These are phyloP conservation scores for Durotheca rogersii DNA, from an alignment of 495 filamentous ascomycete species.

Conservation along the genomic window DNA sequence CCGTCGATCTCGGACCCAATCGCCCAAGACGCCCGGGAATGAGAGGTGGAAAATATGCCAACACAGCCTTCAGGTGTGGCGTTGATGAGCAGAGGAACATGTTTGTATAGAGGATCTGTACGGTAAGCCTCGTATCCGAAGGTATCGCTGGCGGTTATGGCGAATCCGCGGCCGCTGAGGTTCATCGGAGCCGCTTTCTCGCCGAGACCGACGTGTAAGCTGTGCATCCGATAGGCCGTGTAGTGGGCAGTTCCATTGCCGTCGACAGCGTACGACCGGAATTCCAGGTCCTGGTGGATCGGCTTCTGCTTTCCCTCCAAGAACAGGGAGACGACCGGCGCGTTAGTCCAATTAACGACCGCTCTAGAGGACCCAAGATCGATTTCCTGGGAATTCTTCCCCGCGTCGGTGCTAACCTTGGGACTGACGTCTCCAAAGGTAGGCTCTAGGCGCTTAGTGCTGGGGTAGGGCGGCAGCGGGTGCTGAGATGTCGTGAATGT, in stretches of 20 bases:
- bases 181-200: slow-evolving; percentile 73
- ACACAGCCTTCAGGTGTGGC: slow-evolving; percentile 60
- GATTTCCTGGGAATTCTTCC: slow-evolving; percentile 39
- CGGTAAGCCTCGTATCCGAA: slow-evolving; percentile 70
- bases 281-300: slow-evolving; percentile 58
- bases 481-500: slow-evolving; percentile 61
- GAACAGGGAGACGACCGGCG: slow-evolving; percentile 58
- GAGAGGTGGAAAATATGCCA: slow-evolving; percentile 65
- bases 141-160: slow-evolving; percentile 64
- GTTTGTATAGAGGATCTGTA: slow-evolving; percentile 72
- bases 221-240: slow-evolving; percentile 55
- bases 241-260: slow-evolving; percentile 61
- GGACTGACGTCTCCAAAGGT: slow-evolving; percentile 30
- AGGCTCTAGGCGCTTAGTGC: slow-evolving; percentile 49
- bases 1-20: slow-evolving; percentile 72
- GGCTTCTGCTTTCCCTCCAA: slow-evolving; percentile 49
- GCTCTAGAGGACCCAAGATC: slow-evolving; percentile 52
- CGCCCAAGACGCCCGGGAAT: slow-evolving; percentile 61
- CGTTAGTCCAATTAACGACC: slow-evolving; percentile 54
- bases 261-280: slow-evolving; percentile 63
- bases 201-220: slow-evolving; percentile 65
- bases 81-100: slow-evolving; percentile 68
- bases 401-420: slow-evolving; percentile 26
- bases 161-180: slow-evolving; percentile 64
- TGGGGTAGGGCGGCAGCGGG: slow-evolving; percentile 61